Evolutionary conservation across 129 eudicot species (phyloP), one percentile per base, ranked within the genome.

Genomic region (Cynara cardunculus): DNA sequence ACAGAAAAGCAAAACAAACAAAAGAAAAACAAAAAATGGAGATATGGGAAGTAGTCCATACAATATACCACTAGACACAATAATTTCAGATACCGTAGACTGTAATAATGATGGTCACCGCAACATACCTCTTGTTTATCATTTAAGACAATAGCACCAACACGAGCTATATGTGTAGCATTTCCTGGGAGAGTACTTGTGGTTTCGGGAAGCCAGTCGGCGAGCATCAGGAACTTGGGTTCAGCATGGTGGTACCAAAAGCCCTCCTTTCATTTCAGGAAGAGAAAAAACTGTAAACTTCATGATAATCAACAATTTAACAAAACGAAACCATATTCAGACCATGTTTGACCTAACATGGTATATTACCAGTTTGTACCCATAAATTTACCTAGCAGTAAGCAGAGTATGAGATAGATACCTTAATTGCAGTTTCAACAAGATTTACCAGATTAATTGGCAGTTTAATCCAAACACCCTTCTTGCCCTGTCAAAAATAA

Each of bases 401-500:
- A 53, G 31, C 27, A 39, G 74, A 46, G 69, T 31, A 74, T 24
- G 61, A 27, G 22, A 56, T 65, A 61, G 22, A 39, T 82, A 89
- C 98, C 98, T 94, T 85, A 53, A 91, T 93, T 46, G 88, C 97
- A 74, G 86, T 18, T 67, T 94, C 95, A 72, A 89, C 88, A 73
- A 94, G 97, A 84, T 89, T 78, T 80, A 76, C 90, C 25, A 89
- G 90, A 24, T 56, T 37, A 46, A 89, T 89, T 8, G 98, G 93
- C 75, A 94, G 61, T 78, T 94, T 94, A 70, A 94, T 82, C 98
- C 98, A 91, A 24, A 91, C 83, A 13, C 98, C 98, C 82, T 83
- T 94, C 88, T 94, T 94, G 19, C 94, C 91, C 97, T 94, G 88
- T 78, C 75, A 79, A 44, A 13, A 68, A 28, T 73, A 65, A 75